Conservation (phyloP, 345 rosid genomes). For the Linum tenue region DNA sequence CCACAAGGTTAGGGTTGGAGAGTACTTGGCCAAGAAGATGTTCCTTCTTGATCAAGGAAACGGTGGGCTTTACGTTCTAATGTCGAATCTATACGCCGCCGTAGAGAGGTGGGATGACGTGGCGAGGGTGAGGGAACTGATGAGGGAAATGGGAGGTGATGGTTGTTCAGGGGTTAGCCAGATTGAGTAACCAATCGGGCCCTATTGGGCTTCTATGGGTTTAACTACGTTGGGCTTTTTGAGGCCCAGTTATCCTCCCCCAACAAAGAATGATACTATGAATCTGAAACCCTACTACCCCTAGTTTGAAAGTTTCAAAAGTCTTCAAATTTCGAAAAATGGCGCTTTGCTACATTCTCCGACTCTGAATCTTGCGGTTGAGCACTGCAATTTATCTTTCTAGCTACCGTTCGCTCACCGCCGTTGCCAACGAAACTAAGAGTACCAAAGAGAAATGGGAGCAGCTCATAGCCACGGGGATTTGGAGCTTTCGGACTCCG, state of each 20-base stretch:
- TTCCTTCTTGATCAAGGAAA: slow-evolving; percentile 50
- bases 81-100: slow-evolving; percentile 84
- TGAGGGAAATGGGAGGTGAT: slow-evolving; percentile 65
- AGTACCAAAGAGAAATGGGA: slow-evolving; percentile 38
- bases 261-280: background rate
- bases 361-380: background rate
- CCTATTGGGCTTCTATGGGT: background rate
- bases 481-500: slow-evolving; percentile 56
- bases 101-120: slow-evolving; percentile 69
- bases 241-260: background rate
- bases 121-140: slow-evolving; percentile 55
- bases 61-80: slow-evolving; percentile 70
- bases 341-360: slow-evolving; percentile 22
- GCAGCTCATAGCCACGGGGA: slow-evolving; percentile 61
- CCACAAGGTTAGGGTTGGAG: slow-evolving; percentile 61
- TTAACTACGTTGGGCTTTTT: background rate
- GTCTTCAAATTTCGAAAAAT: slow-evolving; percentile 46
- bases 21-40: slow-evolving; percentile 62
- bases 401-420: background rate
- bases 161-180: slow-evolving; percentile 66
- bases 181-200: slow-evolving; percentile 17
- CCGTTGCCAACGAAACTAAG: background rate
- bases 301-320: slow-evolving; percentile 14
- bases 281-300: slow-evolving; percentile 18
- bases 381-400: background rate